Conservation (phyloP, 495 filamentous ascomycete genomes). For the Penicillium herquei region DNA sequence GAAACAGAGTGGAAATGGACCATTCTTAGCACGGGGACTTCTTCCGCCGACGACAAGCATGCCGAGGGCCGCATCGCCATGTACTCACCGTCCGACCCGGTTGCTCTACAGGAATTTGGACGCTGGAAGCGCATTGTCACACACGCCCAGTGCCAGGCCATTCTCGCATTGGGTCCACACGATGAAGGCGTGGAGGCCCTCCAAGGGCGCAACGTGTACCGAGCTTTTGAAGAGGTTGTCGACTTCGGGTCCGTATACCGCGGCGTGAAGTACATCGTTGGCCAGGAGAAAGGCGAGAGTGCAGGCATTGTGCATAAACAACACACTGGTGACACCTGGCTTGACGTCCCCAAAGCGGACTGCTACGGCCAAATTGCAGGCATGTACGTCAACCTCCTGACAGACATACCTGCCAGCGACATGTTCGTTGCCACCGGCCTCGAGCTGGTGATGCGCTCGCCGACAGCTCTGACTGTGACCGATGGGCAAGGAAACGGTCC, state of each 20-base stretch:
- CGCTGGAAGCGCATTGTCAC: slow-evolving; percentile 44
- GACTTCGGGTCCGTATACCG: slow-evolving; percentile 47
- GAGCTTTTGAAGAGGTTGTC: slow-evolving; percentile 44
- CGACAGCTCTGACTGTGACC: slow-evolving; percentile 3
- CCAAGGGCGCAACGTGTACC: slow-evolving; percentile 50
- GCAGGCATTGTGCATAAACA: slow-evolving; percentile 43
- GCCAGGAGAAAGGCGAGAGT: slow-evolving; percentile 36
- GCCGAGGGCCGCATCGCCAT: background rate
- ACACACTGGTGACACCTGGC: slow-evolving; percentile 35
- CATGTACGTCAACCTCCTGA: slow-evolving; percentile 55
- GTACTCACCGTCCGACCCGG: background rate
- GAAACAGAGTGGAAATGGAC: background rate
- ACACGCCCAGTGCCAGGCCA: slow-evolving; percentile 36
- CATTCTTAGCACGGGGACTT: background rate
- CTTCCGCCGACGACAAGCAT: too few relatives aligned
- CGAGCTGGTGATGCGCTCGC: slow-evolving; percentile 48
- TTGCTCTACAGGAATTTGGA: slow-evolving; percentile 27
- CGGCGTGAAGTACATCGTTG: slow-evolving; percentile 47
- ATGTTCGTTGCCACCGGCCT: slow-evolving; percentile 50
- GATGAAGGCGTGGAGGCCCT: slow-evolving; percentile 51
- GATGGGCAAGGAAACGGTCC: slow-evolving; percentile 6
- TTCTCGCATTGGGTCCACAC: slow-evolving; percentile 35
- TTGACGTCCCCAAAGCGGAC: slow-evolving; percentile 36
- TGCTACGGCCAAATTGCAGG: slow-evolving; percentile 52
- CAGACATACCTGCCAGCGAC: slow-evolving; percentile 31